Base-by-base conservation (phyloP, 331 rosid genomes). In the Malus hybrid region DNA sequence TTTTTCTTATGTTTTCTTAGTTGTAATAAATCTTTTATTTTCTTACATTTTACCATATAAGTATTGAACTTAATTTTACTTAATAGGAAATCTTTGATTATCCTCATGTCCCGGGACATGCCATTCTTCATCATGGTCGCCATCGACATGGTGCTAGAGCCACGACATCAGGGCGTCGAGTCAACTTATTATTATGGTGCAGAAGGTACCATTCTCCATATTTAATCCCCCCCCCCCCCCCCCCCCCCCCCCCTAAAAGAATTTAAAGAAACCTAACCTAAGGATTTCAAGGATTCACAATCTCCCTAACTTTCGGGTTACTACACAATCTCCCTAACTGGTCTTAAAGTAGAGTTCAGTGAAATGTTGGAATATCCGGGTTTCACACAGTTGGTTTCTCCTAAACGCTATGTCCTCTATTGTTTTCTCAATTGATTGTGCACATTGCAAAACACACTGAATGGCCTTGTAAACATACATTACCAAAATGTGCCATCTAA, bases 111-210 rank as follows among this genome's bases (percentile, higher is more conserved):
- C 97, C 92, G 7, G 97, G 97, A 33, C 85, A 15, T n/a, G 97
- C 96, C 24, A 81, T 94, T 84, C 92, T 94, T 81, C 99, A 94
- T 83, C 67, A 85, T 57, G 99, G 99, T 82, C 96, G 92, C 61
- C 92, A 92, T 74, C 93, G 97, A 64, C 99, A 94, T 82, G 97
- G 96, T 36, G 97, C 96, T 72, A 86, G 93, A 83, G 90, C 97
- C 64, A 92, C 97, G 80, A 84, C 89, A 75, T 84, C 91, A 36
- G 97, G 99, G 69, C 74, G 70, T 52, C 88, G 97, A 22, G 80
- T 86, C 75, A 94, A 92, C 81, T 89, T 94, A 84, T 79, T 94
- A 69, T 63, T 94, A 27, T 92, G 99, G 99, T 94, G 99, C 83
- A 84, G 96, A 92, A 92, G 97, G 99, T 94, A 85, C 39, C 32